These are phyloP conservation scores for Rhizophora mangle DNA, from an alignment of 345 rosid species.

Conservation along the genomic window DNA sequence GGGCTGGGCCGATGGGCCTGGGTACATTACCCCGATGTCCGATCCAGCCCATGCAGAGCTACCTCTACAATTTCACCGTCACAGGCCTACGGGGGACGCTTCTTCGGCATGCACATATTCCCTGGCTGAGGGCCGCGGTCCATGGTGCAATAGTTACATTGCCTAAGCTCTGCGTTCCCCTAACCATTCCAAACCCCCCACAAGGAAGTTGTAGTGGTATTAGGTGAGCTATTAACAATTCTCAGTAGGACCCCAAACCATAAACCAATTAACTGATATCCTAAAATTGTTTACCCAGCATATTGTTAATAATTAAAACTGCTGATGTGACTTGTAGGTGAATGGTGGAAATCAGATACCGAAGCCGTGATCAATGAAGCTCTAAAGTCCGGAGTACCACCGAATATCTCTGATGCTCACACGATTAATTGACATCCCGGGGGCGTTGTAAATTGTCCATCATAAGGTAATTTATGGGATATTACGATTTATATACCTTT, in stretches of 20 bases:
- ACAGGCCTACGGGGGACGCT: slow-evolving; percentile 72
- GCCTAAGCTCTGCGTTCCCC: slow-evolving; percentile 65
- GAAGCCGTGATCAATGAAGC: slow-evolving; percentile 54
- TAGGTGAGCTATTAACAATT: slow-evolving; percentile 32
- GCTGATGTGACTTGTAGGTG: slow-evolving; percentile 36
- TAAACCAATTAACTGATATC: no score
- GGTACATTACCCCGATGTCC: slow-evolving; percentile 84
- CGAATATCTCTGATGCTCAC: slow-evolving; percentile 66
- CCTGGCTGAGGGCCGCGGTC: slow-evolving; percentile 65
- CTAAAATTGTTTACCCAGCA: no score
- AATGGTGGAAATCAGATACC: slow-evolving; percentile 73
- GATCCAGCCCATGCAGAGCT: slow-evolving; percentile 54
- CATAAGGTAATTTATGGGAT: slow-evolving; percentile 26
- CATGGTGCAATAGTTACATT: slow-evolving; percentile 62
- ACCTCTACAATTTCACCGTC: slow-evolving; percentile 50
- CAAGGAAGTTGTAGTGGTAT: slow-evolving; percentile 44
- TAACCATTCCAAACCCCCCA: slow-evolving; percentile 62
- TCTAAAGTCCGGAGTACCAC: slow-evolving; percentile 51
- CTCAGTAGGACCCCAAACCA: background rate
- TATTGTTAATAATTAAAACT: background rate
- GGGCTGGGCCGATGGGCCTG: slow-evolving; percentile 88
- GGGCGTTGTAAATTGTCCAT: slow-evolving; percentile 41
- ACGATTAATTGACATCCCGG: slow-evolving; percentile 73
- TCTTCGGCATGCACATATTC: slow-evolving; percentile 70
- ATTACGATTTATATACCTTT: no score